These are phyloP conservation scores for Eudorina sp. DNA, from an alignment of 139 green algal genomes.

Conservation along the genomic window DNA sequence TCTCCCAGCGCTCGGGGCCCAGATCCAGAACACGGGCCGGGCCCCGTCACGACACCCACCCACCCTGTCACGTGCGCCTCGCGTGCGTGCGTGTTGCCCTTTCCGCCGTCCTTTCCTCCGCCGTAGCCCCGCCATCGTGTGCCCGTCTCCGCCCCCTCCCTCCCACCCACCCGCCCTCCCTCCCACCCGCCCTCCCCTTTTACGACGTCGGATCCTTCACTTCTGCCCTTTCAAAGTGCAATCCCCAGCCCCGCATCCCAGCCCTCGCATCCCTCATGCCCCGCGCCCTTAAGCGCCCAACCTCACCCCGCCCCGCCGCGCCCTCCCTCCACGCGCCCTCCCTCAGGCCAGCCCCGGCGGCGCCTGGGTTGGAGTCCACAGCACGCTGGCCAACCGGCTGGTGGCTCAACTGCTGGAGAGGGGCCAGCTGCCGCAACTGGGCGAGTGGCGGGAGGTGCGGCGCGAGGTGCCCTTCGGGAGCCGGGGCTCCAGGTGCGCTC, in stretches of 20 bases:
- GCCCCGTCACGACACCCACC: no score
- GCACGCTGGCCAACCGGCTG: conserved; percentile 75
- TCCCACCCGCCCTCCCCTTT: no score
- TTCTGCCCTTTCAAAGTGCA: no score
- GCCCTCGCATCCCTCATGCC: neutral
- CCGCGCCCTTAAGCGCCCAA: neutral
- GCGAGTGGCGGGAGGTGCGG: conserved; percentile 49
- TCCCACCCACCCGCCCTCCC: no score
- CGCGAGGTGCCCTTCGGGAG: conserved; percentile 67
- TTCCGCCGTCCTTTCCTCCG: no score
- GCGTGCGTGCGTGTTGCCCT: no score
- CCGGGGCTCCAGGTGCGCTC: neutral
- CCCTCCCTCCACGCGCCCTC: neutral
- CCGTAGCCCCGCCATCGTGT: no score
- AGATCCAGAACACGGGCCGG: no score
- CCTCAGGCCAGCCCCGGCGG: conserved; percentile 9
- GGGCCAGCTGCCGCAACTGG: conserved; percentile 45
- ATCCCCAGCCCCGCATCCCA: neutral
- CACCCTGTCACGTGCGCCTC: no score
- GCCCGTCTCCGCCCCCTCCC: no score
- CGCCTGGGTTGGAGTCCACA: conserved; percentile 62
- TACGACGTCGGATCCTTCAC: no score
- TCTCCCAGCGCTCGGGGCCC: no score
- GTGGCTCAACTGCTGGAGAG: conserved; percentile 45
- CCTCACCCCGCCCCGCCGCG: neutral